Conservation (phyloP, 768 basidiomycete species). For the Podaxis sp. region DNA sequence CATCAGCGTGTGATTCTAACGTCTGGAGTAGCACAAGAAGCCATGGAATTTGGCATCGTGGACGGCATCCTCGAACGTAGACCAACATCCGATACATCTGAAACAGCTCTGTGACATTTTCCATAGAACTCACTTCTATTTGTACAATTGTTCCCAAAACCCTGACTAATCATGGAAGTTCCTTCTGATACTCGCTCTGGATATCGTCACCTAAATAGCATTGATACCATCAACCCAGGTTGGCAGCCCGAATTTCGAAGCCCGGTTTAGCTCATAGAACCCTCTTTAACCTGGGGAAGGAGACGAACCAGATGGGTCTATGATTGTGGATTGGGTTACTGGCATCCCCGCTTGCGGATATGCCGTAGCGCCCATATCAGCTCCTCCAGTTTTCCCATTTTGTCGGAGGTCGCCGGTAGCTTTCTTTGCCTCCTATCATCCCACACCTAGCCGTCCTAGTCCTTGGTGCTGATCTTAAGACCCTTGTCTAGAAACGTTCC, state of each 20-base stretch:
- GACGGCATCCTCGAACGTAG: conserved; percentile 84
- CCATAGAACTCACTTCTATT: conserved; percentile 7
- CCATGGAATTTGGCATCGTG: conserved; percentile 88
- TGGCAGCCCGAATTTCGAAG: background rate
- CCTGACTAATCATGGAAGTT: conserved; percentile 1
- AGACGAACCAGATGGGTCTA: background rate
- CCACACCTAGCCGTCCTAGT: conserved; percentile 2
- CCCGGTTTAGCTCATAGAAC: background rate
- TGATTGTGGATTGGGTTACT: background rate
- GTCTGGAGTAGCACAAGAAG: conserved; percentile 68
- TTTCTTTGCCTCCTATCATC: conserved; percentile 5
- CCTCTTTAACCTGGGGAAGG: background rate
- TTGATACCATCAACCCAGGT: background rate
- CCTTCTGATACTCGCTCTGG: background rate
- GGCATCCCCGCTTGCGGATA: background rate
- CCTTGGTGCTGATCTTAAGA: background rate
- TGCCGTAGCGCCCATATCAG: conserved; percentile 3
- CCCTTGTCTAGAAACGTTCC: background rate
- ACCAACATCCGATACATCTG: conserved; percentile 48
- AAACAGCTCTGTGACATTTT: conserved; percentile 13
- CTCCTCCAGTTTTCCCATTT: background rate
- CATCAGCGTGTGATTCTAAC: conserved; percentile 22
- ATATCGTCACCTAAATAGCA: background rate
- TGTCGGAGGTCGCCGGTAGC: conserved; percentile 1
- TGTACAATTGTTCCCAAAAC: conserved; percentile 6